Evolutionary conservation across 441 rosid species (phyloP).

Genomic region (Populus trichocarpa): DNA sequence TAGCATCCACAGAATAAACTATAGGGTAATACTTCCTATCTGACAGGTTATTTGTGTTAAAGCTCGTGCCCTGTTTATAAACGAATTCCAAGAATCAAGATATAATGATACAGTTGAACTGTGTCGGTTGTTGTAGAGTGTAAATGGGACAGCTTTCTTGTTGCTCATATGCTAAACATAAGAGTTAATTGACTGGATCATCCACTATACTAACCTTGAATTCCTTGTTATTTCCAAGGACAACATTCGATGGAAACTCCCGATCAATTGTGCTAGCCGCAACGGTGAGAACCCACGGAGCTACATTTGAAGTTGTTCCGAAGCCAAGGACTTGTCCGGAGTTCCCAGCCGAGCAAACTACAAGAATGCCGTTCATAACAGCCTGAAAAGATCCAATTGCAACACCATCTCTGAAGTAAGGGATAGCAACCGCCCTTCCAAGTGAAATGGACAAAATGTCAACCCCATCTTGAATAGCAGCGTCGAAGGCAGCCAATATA

Average conservation of each 20-base stretch:
- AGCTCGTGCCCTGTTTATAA: too few species aligned
- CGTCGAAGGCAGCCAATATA: constrained; percentile 64
- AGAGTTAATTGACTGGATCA: constrained; percentile 14
- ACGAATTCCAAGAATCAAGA: background rate
- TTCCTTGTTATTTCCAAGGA: too few species aligned
- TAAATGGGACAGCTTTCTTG: too few species aligned
- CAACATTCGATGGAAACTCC: too few species aligned
- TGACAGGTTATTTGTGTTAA: too few species aligned
- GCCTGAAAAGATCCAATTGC: background rate
- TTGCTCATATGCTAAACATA: constrained; percentile 17
- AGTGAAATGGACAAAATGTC: constrained; percentile 69
- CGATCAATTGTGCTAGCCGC: constrained; percentile 32
- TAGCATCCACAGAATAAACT: too few species aligned
- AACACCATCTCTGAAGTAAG: constrained; percentile 15
- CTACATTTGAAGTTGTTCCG: constrained; percentile 39
- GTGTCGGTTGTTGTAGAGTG: too few species aligned
- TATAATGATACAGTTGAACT: too few species aligned
- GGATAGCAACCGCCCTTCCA: constrained; percentile 30
- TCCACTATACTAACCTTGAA: too few species aligned
- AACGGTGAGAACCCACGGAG: constrained; percentile 78
- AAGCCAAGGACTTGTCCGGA: background rate
- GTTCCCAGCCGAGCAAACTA: constrained; percentile 32
- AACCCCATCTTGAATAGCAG: constrained; percentile 70
- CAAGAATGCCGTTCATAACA: constrained; percentile 24
- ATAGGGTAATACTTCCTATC: too few species aligned